Conservation (phyloP, 2,329 filamentous ascomycete species). For the Xylariaceae sp. region DNA sequence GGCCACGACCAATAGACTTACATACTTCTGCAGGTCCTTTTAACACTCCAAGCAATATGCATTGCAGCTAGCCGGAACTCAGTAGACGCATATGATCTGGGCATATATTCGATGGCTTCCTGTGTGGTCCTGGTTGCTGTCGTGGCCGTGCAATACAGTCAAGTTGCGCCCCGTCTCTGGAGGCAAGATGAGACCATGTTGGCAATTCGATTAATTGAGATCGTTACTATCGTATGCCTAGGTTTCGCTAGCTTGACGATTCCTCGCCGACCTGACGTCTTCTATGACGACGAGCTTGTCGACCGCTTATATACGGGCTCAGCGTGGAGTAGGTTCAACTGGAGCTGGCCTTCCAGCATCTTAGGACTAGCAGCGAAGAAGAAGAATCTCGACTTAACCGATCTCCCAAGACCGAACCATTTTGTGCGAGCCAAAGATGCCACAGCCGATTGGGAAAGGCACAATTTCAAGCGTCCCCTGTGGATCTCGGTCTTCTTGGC, state of each 20-base stretch:
- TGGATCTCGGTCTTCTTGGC: constrained; percentile 65
- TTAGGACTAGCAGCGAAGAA: constrained; percentile 62
- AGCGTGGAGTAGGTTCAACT: constrained; percentile 67
- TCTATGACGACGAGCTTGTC: constrained; percentile 61
- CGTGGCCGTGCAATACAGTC: constrained; percentile 52
- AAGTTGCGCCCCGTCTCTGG: constrained; percentile 44
- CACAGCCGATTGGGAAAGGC: constrained; percentile 56
- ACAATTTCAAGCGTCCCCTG: constrained; percentile 56
- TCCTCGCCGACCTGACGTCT: constrained; percentile 72
- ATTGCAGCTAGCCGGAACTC: constrained; percentile 57
- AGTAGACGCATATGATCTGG: constrained; percentile 59
- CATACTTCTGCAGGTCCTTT: constrained; percentile 49
- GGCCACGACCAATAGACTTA: constrained; percentile 25
- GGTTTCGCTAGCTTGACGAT: constrained; percentile 58
- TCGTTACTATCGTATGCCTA: constrained; percentile 52
- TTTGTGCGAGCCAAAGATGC: constrained; percentile 57
- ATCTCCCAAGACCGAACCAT: constrained; percentile 67
- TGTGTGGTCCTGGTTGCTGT: constrained; percentile 51
- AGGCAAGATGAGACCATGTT: constrained; percentile 45
- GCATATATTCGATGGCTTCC: constrained; percentile 58
- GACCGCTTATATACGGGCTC: constrained; percentile 68
- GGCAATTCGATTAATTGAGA: constrained; percentile 55
- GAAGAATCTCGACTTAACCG: constrained; percentile 64
- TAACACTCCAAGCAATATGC: constrained; percentile 58
- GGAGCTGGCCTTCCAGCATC: constrained; percentile 65